Evolutionary conservation across 2,329 filamentous ascomycete species (phyloP).

Genomic region (Albophoma yamanashiensis): DNA sequence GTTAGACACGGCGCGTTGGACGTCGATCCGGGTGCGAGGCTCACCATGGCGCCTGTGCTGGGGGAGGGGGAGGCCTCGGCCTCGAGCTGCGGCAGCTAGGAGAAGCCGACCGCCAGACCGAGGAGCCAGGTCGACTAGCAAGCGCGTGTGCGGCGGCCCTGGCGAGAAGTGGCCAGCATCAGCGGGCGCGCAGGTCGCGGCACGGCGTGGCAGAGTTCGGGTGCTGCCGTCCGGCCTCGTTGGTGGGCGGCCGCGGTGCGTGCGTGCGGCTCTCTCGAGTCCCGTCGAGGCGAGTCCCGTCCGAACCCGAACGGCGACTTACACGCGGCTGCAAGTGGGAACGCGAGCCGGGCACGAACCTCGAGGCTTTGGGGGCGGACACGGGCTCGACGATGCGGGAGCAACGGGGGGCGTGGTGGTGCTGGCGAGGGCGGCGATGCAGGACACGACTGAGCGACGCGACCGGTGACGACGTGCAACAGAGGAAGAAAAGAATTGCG

Average conservation of each 20-base stretch:
- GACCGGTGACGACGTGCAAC: constrained; percentile 14
- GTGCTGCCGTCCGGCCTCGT: not conserved
- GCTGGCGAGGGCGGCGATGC: constrained; percentile 5
- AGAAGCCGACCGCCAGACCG: not conserved
- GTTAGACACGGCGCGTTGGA: not conserved
- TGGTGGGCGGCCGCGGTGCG: not conserved
- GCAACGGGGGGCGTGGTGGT: constrained; percentile 1
- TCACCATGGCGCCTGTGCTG: constrained; percentile 5
- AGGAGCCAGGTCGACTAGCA: not conserved
- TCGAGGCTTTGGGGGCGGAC: not conserved
- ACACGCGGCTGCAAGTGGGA: constrained; percentile 14
- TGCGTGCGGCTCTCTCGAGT: not conserved
- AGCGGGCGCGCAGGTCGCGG: not conserved
- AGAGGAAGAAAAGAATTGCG: constrained; percentile 16
- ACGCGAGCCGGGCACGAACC: constrained; percentile 1
- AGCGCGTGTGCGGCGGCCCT: not conserved
- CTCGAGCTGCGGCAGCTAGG: not conserved
- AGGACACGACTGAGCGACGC: constrained; percentile 11
- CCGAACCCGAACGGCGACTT: constrained; percentile 14
- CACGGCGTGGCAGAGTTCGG: constrained; percentile 3
- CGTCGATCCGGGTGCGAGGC: not conserved
- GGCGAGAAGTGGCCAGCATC: not conserved
- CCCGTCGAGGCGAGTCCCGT: not conserved
- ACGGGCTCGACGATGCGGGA: not conserved
- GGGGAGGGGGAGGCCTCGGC: not conserved